Percentiles rank a stretch among this genome's conserved stretches.
Conservation (phyloP, 306 rosid species). For the Ormosia emarginata region DNA sequence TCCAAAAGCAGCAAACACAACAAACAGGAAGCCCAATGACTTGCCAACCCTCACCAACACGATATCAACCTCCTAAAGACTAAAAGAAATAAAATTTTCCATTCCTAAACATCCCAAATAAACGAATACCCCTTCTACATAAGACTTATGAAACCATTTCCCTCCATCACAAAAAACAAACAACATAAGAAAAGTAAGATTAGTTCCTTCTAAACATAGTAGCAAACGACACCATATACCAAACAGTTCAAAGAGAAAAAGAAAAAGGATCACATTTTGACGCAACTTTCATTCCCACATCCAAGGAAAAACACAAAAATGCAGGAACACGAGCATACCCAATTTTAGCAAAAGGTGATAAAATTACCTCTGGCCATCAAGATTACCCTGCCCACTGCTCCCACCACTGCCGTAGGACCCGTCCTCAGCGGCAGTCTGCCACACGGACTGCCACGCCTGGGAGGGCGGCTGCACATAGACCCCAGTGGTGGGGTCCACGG, state of each 20-base stretch:
- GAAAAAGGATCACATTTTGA: not conserved
- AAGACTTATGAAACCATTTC: not conserved
- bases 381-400: constrained; percentile 61
- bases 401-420: constrained; percentile 66
- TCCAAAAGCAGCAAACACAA: not conserved
- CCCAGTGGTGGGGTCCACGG: constrained; percentile 73
- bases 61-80: not conserved
- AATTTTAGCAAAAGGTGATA: no score
- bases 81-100: not conserved
- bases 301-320: not conserved
- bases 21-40: not conserved
- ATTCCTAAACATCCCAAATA: not conserved
- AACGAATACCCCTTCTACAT: not conserved
- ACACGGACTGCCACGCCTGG: constrained; percentile 94
- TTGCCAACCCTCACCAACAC: not conserved
- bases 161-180: not conserved
- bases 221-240: not conserved
- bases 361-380: constrained; percentile 75
- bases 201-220: not conserved
- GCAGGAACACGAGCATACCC: not conserved
- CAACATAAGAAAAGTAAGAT: not conserved
- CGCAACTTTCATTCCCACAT: no score
- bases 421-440: constrained; percentile 78
- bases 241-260: not conserved
- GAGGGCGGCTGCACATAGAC: constrained; percentile 90